Evolutionary conservation across 2,329 filamentous ascomycete genomes (phyloP).

Genomic region (Colletotrichum incanum): DNA sequence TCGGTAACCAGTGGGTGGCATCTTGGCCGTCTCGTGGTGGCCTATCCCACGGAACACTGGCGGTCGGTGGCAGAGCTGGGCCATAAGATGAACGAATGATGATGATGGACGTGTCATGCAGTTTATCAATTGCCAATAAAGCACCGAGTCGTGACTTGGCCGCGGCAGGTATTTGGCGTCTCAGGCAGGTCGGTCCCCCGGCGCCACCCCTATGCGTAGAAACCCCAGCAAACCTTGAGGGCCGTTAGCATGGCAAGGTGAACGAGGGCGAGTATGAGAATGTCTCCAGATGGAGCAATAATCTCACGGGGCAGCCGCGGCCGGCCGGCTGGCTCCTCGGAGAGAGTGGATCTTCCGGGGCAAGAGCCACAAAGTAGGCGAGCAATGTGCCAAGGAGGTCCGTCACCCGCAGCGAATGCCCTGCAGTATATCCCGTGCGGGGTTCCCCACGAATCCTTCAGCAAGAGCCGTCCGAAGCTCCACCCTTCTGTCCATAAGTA

Average conservation of each 20-base stretch:
- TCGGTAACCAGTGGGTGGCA: too few relatives aligned
- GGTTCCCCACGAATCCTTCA: neutral
- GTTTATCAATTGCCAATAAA: too few relatives aligned
- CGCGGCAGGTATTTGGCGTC: neutral
- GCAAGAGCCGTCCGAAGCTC: neutral
- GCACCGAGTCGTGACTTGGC: too few relatives aligned
- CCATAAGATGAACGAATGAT: too few relatives aligned
- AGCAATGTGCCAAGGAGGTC: too few relatives aligned
- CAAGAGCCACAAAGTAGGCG: too few relatives aligned
- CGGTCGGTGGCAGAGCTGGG: too few relatives aligned
- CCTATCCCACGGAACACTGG: too few relatives aligned
- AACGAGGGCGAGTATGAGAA: neutral
- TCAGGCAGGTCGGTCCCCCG: neutral
- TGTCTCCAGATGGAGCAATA: neutral
- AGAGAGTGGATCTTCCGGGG: neutral
- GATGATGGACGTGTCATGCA: too few relatives aligned
- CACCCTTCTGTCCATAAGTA: too few relatives aligned
- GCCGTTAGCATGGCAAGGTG: neutral
- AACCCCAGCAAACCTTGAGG: neutral
- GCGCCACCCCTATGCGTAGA: too few relatives aligned
- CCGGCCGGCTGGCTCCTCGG: neutral
- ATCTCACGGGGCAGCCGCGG: neutral
- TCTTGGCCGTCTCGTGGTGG: too few relatives aligned
- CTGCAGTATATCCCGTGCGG: neutral
- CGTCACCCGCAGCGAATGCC: neutral